Evolutionary conservation across 345 rosid species (phyloP).

Genomic region (Corymbia maculata): DNA sequence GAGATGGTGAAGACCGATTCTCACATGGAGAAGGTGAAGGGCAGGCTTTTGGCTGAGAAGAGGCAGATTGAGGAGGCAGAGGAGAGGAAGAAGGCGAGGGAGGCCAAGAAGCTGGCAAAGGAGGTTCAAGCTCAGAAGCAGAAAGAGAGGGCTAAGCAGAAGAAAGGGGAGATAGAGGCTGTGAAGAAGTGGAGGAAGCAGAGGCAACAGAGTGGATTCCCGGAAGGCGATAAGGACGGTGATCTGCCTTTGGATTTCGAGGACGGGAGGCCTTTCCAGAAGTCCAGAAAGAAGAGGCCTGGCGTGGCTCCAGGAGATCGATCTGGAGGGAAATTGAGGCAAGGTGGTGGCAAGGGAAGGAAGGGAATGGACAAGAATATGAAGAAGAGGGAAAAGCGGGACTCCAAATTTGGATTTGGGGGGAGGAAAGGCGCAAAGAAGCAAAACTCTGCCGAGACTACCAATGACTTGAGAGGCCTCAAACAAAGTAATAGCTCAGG

Average conservation of each 20-base stretch:
- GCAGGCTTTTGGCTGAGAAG: constrained; percentile 60
- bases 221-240: constrained; percentile 34
- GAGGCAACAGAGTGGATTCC: constrained; percentile 76
- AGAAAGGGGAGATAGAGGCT: constrained; percentile 58
- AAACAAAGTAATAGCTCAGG: background rate
- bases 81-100: constrained; percentile 86
- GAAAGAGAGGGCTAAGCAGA: constrained; percentile 69
- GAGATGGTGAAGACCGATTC: constrained; percentile 80
- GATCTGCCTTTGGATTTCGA: constrained; percentile 55
- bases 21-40: constrained; percentile 83
- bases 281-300: constrained; percentile 55
- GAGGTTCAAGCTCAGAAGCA: constrained; percentile 77
- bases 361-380: constrained; percentile 1
- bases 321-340: background rate
- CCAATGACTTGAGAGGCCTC: constrained; percentile 3
- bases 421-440: constrained; percentile 13
- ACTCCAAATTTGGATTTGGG: constrained; percentile 12
- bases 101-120: constrained; percentile 64
- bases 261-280: constrained; percentile 46
- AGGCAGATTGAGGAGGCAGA: constrained; percentile 68
- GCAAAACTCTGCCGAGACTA: constrained; percentile 11
- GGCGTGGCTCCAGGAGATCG: constrained; percentile 21
- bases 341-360: background rate
- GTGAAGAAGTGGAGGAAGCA: constrained; percentile 89
- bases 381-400: constrained; percentile 1